phyloP scores from a whole-genome alignment of 2,329 filamentous ascomycete genomes.

The Neofusicoccum kwambonambiense region DNA sequence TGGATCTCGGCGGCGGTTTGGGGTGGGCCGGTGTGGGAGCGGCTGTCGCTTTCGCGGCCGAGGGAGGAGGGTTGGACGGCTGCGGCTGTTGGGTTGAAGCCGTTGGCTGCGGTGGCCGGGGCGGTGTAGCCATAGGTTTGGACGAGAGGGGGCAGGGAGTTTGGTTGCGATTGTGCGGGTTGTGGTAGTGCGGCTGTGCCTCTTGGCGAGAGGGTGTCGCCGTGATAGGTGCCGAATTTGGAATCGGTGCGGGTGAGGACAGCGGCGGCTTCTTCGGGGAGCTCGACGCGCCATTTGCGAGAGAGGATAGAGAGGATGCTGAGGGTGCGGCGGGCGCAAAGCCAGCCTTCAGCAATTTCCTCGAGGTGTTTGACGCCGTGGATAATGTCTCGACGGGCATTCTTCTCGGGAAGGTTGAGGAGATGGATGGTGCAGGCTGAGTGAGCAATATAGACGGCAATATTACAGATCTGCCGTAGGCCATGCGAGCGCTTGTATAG shows the following conservation, averaged over 20 bases:
- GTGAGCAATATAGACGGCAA: slow-evolving; percentile 93
- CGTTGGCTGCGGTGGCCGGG: not conserved
- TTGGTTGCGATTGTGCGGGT: slow-evolving; percentile 13
- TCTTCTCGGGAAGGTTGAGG: slow-evolving; percentile 89
- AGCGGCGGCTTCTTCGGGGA: slow-evolving; percentile 77
- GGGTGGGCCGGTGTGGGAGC: slow-evolving; percentile 22
- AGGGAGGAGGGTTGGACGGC: no score
- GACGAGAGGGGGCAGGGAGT: not conserved
- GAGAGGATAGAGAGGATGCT: slow-evolving; percentile 81
- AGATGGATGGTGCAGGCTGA: slow-evolving; percentile 93
- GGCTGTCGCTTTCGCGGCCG: slow-evolving; percentile 2
- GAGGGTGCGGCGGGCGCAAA: slow-evolving; percentile 80
- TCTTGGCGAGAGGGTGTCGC: slow-evolving; percentile 22
- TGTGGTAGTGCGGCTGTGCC: slow-evolving; percentile 18
- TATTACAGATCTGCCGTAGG: slow-evolving; percentile 90
- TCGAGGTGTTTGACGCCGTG: slow-evolving; percentile 90
- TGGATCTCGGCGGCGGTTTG: slow-evolving; percentile 4
- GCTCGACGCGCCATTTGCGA: slow-evolving; percentile 82
- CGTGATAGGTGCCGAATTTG: slow-evolving; percentile 68
- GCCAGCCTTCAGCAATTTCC: slow-evolving; percentile 94
- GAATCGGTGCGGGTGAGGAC: slow-evolving; percentile 76
- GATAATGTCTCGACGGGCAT: slow-evolving; percentile 81
- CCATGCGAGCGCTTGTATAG: slow-evolving; percentile 92
- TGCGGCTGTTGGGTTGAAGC: not conserved
- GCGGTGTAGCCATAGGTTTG: slow-evolving; percentile 2